Base-by-base conservation (phyloP, 495 filamentous ascomycete species). In the Penicillium paradoxum region DNA sequence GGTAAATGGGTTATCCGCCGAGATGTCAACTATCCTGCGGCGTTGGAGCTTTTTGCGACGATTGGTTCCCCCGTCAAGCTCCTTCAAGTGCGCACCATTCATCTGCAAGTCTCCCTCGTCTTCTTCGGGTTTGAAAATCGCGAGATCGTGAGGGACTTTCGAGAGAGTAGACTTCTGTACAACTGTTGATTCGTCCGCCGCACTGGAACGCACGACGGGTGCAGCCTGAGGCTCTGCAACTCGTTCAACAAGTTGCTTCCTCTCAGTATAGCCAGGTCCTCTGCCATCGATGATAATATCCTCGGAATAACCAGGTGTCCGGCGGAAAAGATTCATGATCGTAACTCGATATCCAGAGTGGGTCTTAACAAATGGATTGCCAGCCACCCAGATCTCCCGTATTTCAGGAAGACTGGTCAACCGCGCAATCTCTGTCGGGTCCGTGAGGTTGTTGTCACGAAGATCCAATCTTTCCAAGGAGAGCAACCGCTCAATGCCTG, bases 271-370 rank as follows among this genome's bases (percentile, higher is more conserved):
- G 17, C 79, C 84, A 4, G 93, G 93, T 4, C 85, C 84, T 21
- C 83, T 84, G 1, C 83, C 80, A 64, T 98, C 95, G 58, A 98
- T 90, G 36, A 88, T 79, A 53, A 97, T 85, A 67, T 98, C 95
- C 58, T 95, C 88, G 0, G 84, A 81, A 61, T 91, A 93, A 9
- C 93, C 93, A 3, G 93, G 90, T 0, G 90, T 90, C n/a, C 80
- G 82, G 52, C 93, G 87, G 76, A 98, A 98, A 1, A 96, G 79
- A 62, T 97, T 97, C 80, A 98, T 96, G 58, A 98, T 95, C 21
- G 82, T 85, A 55, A 95, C 76, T 25, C 93, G 83, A 64, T 96
- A 95, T 55, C 81, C 83, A 46, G 84, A 79, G 61, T 96, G 91
- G 10, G 90, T 92, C 51, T 87, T 89, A 27, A 85, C 86, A 56